Base-by-base conservation (phyloP, 345 rosid species). In the Kernera saxatilis region DNA sequence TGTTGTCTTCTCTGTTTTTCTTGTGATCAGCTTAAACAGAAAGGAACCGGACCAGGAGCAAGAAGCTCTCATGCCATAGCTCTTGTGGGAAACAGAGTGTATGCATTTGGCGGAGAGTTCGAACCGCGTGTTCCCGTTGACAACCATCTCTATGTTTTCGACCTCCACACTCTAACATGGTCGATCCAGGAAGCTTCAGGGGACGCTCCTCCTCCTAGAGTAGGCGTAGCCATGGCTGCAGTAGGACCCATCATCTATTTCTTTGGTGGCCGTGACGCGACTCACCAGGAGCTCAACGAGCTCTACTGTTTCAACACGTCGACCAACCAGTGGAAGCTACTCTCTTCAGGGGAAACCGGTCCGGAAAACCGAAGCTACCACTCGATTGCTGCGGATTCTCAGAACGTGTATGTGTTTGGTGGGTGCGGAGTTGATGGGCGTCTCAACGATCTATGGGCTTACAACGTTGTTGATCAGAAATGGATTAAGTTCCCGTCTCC, bases 21-120 rank as follows among this genome's bases (percentile, higher is more conserved):
- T 7, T 73, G 51, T 56, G 52, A 30, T 21, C 74, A 93, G 98
- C 86, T 93, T 70, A 75, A 82, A 10, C 97, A 90, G 78, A 82
- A 82, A 14, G 98, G 91, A 17, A 62, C 74, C 1, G 89, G 96
- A 41, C 96, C 96, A 15, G 98, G 96, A 74, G 92, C 96, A 33
- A 82, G 97, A 79, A 93, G 98, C 83, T 93, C 96, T 1, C 98
- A 93, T 10, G 97, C 97, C 72, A 69, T 93, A 44, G 68, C 97
- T 62, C 43, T 90, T 8, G 85, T 93, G 1, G 92, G 87, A 3
- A 55, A 74, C 25, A 87, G 83, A 75, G 83, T 84, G 37, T 93
- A 90, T 14, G 87, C 87, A 27, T 88, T 93, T 12, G 97, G 97
- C 3, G 97, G 98, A 5, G 97, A 93, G 71, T 86, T 84, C 65